phyloP scores from a whole-genome alignment of 495 filamentous ascomycete species.

The Stereocaulon alpinum region DNA sequence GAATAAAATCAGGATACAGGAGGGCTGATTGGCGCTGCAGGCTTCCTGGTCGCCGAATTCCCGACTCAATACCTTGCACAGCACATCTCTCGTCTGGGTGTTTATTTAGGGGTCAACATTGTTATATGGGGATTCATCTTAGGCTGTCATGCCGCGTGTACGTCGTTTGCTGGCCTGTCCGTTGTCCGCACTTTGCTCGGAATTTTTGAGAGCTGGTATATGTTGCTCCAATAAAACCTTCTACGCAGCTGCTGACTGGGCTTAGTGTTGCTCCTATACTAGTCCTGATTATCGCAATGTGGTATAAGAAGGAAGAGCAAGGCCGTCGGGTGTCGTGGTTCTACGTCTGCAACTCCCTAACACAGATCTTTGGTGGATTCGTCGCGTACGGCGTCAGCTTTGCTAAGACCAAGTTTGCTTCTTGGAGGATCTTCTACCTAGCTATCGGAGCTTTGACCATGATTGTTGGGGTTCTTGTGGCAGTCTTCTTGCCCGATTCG shows the following conservation, averaged over 20 bases:
- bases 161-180: constrained; percentile 46
- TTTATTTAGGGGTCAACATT: constrained; percentile 51
- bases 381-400: constrained; percentile 50
- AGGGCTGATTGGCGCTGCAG: constrained; percentile 3
- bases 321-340: constrained; percentile 56
- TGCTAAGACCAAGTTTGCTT: constrained; percentile 32
- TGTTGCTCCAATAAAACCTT: constrained; percentile 26
- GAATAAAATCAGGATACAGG: background rate
- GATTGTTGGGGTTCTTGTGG: constrained; percentile 39
- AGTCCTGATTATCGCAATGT: constrained; percentile 57
- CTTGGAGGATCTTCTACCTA: constrained; percentile 51
- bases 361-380: constrained; percentile 43
- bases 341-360: constrained; percentile 27
- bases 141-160: constrained; percentile 48
- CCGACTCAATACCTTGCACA: constrained; percentile 23
- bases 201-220: constrained; percentile 49
- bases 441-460: constrained; percentile 46
- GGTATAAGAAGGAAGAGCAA: constrained; percentile 62
- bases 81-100: constrained; percentile 14
- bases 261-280: constrained; percentile 28
- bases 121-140: constrained; percentile 48
- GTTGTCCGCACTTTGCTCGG: constrained; percentile 52
- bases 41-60: constrained; percentile 23
- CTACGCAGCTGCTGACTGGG: background rate
- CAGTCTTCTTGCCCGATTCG: constrained; percentile 39